phyloP scores from a whole-genome alignment of 2,329 filamentous ascomycete species.

The Aspergillus terreus region DNA sequence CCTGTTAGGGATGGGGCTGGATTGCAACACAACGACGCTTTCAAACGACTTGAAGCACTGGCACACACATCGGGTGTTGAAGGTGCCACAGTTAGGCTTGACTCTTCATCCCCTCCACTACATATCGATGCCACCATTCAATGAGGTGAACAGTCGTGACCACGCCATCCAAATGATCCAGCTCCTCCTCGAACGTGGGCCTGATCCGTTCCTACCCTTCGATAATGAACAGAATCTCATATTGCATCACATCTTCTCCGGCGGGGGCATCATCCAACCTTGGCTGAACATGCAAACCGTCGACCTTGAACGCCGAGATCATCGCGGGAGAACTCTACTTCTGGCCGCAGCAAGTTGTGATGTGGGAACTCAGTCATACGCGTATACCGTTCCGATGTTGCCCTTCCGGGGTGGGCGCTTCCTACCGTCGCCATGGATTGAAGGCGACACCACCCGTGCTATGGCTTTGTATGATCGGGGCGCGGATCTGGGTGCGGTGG shows the following conservation, averaged over 20 bases:
- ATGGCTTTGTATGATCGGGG: constrained; percentile 1
- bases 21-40: constrained; percentile 9
- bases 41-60: constrained; percentile 10
- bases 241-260: constrained; percentile 10
- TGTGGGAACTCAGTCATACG: constrained; percentile 9
- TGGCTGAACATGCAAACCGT: constrained; percentile 11
- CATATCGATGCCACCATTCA: constrained; percentile 14
- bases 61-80: constrained; percentile 7
- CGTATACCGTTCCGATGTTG: neutral
- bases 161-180: constrained; percentile 12
- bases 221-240: constrained; percentile 5
- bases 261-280: constrained; percentile 14
- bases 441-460: neutral
- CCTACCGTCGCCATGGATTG: neutral
- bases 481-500: neutral
- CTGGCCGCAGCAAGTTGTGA: constrained; percentile 9
- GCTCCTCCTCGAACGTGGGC: constrained; percentile 12
- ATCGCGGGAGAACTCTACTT: constrained; percentile 13
- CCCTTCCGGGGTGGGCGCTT: neutral
- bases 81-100: neutral
- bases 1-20: constrained; percentile 9
- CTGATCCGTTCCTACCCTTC: constrained; percentile 12
- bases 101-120: constrained; percentile 12
- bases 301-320: constrained; percentile 14
- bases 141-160: constrained; percentile 12